Evolutionary conservation across 78 protist species (phyloP).

Genomic region (Emiliania huxleyi): DNA sequence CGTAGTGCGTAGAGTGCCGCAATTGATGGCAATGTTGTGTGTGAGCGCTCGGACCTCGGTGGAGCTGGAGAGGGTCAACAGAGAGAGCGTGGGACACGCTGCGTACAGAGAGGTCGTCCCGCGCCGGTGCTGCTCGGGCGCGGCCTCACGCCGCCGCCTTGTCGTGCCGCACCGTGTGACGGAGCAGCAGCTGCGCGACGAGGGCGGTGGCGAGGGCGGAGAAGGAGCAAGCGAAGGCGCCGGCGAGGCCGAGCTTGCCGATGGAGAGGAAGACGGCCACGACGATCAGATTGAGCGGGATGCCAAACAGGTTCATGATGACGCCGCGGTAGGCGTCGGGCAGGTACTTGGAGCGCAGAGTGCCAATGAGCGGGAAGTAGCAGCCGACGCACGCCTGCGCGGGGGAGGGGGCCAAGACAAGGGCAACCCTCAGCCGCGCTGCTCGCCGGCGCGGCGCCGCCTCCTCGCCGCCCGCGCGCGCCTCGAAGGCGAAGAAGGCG

Average conservation of each 20-base stretch:
- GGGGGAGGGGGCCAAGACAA: too few species aligned
- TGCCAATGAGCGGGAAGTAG: conserved; percentile 54
- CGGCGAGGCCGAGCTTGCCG: conserved; percentile 9
- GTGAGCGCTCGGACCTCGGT: too few species aligned
- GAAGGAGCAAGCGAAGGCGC: conserved; percentile 40
- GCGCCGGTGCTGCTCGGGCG: too few species aligned
- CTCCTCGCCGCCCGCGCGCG: too few species aligned
- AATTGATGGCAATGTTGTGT: too few species aligned
- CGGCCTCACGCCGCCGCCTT: background rate
- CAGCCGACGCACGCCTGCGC: conserved; percentile 49
- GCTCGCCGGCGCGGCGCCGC: too few species aligned
- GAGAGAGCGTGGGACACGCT: too few species aligned
- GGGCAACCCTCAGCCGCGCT: too few species aligned
- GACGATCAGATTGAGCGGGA: conserved; percentile 25
- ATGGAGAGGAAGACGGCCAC: conserved; percentile 44
- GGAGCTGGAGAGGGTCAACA: too few species aligned
- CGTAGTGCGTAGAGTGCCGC: too few species aligned
- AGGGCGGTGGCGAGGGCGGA: background rate
- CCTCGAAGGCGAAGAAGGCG: conserved; percentile 39
- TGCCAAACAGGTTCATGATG: conserved; percentile 41
- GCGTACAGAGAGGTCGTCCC: too few species aligned
- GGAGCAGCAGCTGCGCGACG: background rate
- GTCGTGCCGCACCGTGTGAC: background rate
- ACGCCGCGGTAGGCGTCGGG: conserved; percentile 45
- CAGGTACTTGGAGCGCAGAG: conserved; percentile 44